A percentile compares a stretch with the other conserved stretches of the same genome.
Evolutionary conservation across 352 stramenopile genomes (phyloP).

Genomic region (Aphanomyces astaci): DNA sequence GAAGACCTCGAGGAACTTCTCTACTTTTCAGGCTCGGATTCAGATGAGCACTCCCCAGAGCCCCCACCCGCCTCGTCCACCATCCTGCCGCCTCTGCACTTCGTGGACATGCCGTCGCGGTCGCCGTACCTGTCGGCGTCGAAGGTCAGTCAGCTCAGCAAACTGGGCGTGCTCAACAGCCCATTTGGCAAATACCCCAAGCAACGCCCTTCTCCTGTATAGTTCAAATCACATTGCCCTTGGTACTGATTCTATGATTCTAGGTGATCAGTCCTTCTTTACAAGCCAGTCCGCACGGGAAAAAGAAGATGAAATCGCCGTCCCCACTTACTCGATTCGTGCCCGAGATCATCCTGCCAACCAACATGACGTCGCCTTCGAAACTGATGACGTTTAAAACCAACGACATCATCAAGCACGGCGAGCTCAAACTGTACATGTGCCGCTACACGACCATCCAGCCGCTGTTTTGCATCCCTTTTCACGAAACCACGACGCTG

Average conservation of each 20-base stretch:
- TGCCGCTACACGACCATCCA: slow-evolving; percentile 21
- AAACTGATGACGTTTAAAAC: slow-evolving; percentile 19
- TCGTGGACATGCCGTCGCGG: neutral
- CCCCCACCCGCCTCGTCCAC: too few species aligned
- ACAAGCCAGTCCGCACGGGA: neutral
- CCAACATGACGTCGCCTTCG: neutral
- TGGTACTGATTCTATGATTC: too few species aligned
- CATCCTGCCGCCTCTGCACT: neutral
- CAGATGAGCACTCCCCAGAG: neutral
- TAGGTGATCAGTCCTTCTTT: too few species aligned
- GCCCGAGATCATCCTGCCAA: neutral
- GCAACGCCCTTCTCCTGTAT: too few species aligned
- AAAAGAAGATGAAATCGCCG: neutral
- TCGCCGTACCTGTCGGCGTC: neutral
- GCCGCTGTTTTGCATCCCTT: slow-evolving; percentile 22
- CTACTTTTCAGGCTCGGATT: slow-evolving; percentile 4
- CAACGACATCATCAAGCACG: slow-evolving; percentile 21
- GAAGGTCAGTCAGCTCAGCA: neutral
- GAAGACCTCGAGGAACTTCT: slow-evolving; percentile 19
- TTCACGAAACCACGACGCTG: slow-evolving; percentile 13
- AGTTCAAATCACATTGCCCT: too few species aligned
- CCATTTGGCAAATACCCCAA: slow-evolving; percentile 8
- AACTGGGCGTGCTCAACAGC: slow-evolving; percentile 13
- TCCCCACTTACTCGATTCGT: neutral
- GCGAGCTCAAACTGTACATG: slow-evolving; percentile 21